A percentile compares a stretch with the other conserved stretches of the same genome.
These are phyloP conservation scores for Trichomonas gallinae DNA, from an alignment of 208 protist genomes.

Conservation along the genomic window DNA sequence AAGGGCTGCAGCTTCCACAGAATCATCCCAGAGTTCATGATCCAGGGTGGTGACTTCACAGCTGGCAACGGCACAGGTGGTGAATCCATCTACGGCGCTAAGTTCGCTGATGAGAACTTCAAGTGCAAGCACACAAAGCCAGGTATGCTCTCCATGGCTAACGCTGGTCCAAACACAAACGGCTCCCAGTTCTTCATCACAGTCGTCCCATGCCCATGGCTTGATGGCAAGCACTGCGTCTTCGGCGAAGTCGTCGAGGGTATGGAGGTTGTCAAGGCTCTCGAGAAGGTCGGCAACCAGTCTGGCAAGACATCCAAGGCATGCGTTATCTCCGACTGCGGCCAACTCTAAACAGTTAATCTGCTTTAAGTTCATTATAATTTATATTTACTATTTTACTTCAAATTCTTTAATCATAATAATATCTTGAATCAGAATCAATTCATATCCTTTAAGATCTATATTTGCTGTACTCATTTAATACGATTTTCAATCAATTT, in stretches of 20 bases:
- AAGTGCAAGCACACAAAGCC: slow-evolving; percentile 15
- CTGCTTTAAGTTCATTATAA: no score
- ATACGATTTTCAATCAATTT: no score
- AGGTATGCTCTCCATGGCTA: slow-evolving; percentile 63
- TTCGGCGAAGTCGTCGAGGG: slow-evolving; percentile 57
- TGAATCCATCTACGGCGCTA: slow-evolving; percentile 45
- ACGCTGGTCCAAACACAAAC: slow-evolving; percentile 56
- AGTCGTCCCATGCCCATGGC: slow-evolving; percentile 43
- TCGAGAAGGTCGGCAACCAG: slow-evolving; percentile 32
- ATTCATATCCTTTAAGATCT: no score
- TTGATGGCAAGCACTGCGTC: slow-evolving; percentile 56
- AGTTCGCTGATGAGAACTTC: slow-evolving; percentile 51
- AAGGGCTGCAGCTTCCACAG: slow-evolving; percentile 53
- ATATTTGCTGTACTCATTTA: no score
- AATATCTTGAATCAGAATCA: no score
- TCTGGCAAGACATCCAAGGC: not conserved
- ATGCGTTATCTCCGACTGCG: not conserved
- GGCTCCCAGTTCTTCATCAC: slow-evolving; percentile 61
- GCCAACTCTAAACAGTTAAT: not conserved
- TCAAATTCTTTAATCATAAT: no score
- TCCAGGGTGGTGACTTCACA: slow-evolving; percentile 50
- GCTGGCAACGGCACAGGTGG: slow-evolving; percentile 54
- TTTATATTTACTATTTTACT: no score
- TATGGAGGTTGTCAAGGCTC: slow-evolving; percentile 43
- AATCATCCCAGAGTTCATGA: slow-evolving; percentile 59